Percentiles rank a stretch among this genome's conserved stretches.
These are phyloP conservation scores for Linanthus parryae DNA, from an alignment of 148 eudicot genomes.

Conservation along the genomic window DNA sequence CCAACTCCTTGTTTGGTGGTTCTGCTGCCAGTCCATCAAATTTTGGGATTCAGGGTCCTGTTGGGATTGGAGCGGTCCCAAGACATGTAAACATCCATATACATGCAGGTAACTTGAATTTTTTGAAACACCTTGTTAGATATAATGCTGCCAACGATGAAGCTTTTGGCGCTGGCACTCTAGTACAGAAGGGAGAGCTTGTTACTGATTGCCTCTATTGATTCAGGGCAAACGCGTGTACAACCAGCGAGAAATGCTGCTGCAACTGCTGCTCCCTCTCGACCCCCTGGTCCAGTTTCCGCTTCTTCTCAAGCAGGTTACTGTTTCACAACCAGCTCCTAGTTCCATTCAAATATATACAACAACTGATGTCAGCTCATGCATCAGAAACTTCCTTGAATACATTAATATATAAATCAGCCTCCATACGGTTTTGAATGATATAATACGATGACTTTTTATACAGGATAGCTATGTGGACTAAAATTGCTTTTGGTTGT, in stretches of 20 bases:
- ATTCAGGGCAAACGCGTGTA: constrained; percentile 34
- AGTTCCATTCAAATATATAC: constrained; percentile 35
- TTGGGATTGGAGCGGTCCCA: constrained; percentile 59
- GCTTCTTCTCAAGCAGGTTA: constrained; percentile 36
- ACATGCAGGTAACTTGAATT: constrained; percentile 60
- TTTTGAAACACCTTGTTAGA: too few relatives aligned
- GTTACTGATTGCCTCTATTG: constrained; percentile 40
- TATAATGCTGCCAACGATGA: too few relatives aligned
- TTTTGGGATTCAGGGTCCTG: constrained; percentile 47
- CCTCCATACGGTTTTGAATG: constrained; percentile 31
- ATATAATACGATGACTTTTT: neutral
- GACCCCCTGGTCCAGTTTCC: constrained; percentile 34
- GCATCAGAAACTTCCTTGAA: constrained; percentile 34
- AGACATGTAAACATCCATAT: constrained; percentile 89
- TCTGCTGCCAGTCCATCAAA: constrained; percentile 34
- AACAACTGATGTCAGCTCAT: constrained; percentile 48
- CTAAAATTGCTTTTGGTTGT: constrained; percentile 4
- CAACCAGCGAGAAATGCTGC: constrained; percentile 39
- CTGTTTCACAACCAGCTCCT: constrained; percentile 28
- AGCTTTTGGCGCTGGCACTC: too few relatives aligned
- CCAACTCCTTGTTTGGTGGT: constrained; percentile 61
- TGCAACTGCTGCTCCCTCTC: constrained; percentile 50
- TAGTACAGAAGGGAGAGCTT: constrained; percentile 41
- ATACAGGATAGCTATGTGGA: too few relatives aligned
- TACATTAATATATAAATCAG: constrained; percentile 34